A percentile compares a stretch with the other conserved stretches of the same genome.
Evolutionary conservation across 306 rosid genomes (phyloP).

Genomic region (Gillenia trifoliata): DNA sequence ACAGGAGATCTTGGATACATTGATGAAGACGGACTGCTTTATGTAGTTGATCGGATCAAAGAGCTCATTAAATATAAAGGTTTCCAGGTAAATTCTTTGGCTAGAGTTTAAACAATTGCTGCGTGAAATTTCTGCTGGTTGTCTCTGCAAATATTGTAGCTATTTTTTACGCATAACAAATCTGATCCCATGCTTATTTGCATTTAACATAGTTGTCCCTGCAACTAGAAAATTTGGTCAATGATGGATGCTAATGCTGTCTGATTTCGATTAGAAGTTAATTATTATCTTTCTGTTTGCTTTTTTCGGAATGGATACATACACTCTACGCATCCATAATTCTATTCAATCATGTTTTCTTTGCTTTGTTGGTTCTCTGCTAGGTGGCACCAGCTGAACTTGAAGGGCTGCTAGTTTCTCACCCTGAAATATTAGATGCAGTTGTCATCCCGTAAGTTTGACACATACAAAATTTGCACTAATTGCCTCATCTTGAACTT

Average conservation of each 20-base stretch:
- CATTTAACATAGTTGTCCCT: neutral
- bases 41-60: conserved; percentile 86
- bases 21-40: conserved; percentile 69
- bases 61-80: conserved; percentile 96
- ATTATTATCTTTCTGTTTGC: neutral
- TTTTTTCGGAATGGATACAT: neutral
- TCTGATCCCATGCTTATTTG: neutral
- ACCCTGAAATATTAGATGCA: conserved; percentile 86
- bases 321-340: neutral
- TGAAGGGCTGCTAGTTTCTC: conserved; percentile 88
- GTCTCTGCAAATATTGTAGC: neutral
- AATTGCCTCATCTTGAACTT: neutral
- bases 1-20: conserved; percentile 97
- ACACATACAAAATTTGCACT: neutral
- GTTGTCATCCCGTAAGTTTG: conserved; percentile 91
- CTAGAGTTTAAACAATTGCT: neutral
- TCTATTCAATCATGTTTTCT: neutral
- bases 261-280: neutral
- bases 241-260: neutral
- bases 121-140: neutral
- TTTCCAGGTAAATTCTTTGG: conserved; percentile 48
- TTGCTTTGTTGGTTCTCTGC: conserved; percentile 6
- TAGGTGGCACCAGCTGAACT: conserved; percentile 99
- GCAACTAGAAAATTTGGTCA: neutral
- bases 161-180: neutral